A percentile compares a stretch with the other conserved stretches of the same genome.
Evolutionary conservation across 495 filamentous ascomycete genomes (phyloP).

Genomic region (Melanomma pulvis-pyrius): DNA sequence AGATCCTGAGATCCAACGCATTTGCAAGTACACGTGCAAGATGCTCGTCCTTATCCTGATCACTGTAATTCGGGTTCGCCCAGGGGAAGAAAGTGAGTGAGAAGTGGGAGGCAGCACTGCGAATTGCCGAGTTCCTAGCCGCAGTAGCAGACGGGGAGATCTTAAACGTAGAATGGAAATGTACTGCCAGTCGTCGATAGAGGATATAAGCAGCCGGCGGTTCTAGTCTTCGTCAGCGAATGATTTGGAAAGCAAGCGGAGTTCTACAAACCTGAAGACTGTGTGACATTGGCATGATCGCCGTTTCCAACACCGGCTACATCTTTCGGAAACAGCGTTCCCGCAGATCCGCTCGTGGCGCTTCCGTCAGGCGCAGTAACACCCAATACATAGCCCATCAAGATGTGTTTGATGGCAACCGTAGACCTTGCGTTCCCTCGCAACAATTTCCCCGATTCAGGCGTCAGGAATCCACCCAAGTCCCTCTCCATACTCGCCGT

Average conservation of each 20-base stretch:
- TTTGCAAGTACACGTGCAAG: slow-evolving; percentile 18
- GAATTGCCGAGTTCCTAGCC: slow-evolving; percentile 6
- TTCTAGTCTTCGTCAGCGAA: not conserved
- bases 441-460: slow-evolving; percentile 4
- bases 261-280: not conserved
- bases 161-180: slow-evolving; percentile 8
- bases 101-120: slow-evolving; percentile 25
- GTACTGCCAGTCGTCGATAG: slow-evolving; percentile 20
- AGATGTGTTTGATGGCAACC: slow-evolving; percentile 18
- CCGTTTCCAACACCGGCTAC: not conserved
- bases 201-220: slow-evolving; percentile 11
- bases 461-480: slow-evolving; percentile 7
- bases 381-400: slow-evolving; percentile 13
- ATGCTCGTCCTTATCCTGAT: slow-evolving; percentile 26
- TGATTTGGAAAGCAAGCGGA: not conserved
- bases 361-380: not conserved
- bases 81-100: slow-evolving; percentile 31
- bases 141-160: not conserved
- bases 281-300: not conserved
- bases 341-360: not conserved
- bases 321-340: not conserved
- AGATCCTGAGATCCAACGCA: slow-evolving; percentile 22
- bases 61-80: slow-evolving; percentile 16
- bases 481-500: slow-evolving; percentile 17
- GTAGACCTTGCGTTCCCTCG: slow-evolving; percentile 11